Conservation (phyloP, 2,329 filamentous ascomycete species). For the Balansia obtecta region DNA sequence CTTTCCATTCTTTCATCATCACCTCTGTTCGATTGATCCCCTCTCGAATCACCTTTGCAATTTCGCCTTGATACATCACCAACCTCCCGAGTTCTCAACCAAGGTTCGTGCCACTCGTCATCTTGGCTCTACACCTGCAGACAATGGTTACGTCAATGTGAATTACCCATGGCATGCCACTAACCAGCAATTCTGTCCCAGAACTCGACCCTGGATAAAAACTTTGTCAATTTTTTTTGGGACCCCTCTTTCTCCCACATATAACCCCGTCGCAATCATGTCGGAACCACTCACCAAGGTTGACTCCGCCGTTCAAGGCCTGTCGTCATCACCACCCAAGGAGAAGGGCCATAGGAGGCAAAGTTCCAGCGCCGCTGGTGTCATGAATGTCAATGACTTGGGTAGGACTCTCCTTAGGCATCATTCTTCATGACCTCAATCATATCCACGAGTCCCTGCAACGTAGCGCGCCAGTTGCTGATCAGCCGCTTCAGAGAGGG, state of each 20-base stretch:
- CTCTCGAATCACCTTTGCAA: conserved; percentile 9
- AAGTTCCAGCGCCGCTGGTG: conserved; percentile 59
- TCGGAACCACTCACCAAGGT: conserved; percentile 63
- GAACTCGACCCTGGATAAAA: neutral
- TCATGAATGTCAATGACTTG: conserved; percentile 69
- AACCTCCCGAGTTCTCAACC: neutral
- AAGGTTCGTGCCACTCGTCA: neutral
- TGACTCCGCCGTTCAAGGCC: conserved; percentile 79
- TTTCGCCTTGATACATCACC: neutral
- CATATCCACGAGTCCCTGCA: no score
- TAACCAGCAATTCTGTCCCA: neutral
- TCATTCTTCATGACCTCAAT: no score
- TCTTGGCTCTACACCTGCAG: neutral
- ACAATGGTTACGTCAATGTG: neutral
- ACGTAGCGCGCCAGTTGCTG: neutral
- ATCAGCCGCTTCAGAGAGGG: conserved; percentile 45
- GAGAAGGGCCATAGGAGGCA: conserved; percentile 56
- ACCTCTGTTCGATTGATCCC: conserved; percentile 4
- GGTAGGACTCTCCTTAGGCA: conserved; percentile 40
- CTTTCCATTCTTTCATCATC: conserved; percentile 14
- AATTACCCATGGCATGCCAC: neutral
- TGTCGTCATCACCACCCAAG: conserved; percentile 54
- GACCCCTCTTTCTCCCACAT: neutral
- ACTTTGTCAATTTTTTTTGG: no score
- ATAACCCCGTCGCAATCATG: conserved; percentile 17